phyloP scores from a whole-genome alignment of 2,329 filamentous ascomycete species.

The Rhytidhysteron rufulum region DNA sequence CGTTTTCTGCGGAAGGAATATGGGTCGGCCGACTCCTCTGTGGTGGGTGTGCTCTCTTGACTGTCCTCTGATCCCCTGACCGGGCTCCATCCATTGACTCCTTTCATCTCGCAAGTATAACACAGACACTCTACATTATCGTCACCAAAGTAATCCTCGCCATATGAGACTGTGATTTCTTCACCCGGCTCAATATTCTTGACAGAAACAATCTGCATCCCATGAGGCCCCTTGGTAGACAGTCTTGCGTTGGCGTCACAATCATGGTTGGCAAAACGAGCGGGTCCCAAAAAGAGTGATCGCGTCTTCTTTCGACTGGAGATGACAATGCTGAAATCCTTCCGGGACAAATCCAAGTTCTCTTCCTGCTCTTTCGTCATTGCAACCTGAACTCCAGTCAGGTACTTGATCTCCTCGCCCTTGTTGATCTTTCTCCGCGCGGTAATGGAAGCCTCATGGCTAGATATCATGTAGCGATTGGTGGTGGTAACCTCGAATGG shows the following conservation, averaged over 20 bases:
- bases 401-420: conserved; percentile 84
- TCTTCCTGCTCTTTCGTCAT: conserved; percentile 90
- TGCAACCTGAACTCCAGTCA: conserved; percentile 84
- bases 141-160: conserved; percentile 92
- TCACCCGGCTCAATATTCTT: conserved; percentile 81
- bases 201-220: conserved; percentile 85
- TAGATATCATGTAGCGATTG: conserved; percentile 89
- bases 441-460: conserved; percentile 82
- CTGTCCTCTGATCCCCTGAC: conserved; percentile 19
- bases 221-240: conserved; percentile 75
- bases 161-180: conserved; percentile 95
- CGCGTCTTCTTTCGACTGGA: conserved; percentile 88
- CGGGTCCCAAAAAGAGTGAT: conserved; percentile 89
- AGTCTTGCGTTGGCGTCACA: conserved; percentile 89
- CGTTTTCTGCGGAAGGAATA: conserved; percentile 23
- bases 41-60: conserved; percentile 8
- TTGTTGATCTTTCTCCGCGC: conserved; percentile 75
- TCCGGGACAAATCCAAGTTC: conserved; percentile 73
- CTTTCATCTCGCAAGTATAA: conserved; percentile 71
- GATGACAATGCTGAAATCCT: conserved; percentile 96
- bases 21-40: conserved; percentile 7
- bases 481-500: conserved; percentile 92
- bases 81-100: conserved; percentile 78
- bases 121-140: conserved; percentile 95
- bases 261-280: conserved; percentile 95